Evolutionary conservation across 805 yeast species (phyloP).

Genomic region (Teunomyces barrocoloradensis): DNA sequence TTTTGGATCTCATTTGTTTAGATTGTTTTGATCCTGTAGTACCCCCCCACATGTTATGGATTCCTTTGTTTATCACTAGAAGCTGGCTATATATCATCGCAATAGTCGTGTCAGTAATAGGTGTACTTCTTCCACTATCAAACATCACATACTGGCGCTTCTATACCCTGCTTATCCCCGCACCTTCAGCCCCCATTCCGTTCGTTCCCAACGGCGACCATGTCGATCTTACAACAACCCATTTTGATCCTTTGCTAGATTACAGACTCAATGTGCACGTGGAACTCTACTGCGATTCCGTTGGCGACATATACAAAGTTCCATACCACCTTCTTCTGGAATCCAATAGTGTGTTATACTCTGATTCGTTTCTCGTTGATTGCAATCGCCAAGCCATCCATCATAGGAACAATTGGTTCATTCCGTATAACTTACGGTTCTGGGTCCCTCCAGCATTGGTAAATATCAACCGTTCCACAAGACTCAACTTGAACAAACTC

Average conservation of each 20-base stretch:
- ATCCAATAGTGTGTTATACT: background rate
- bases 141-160: constrained; percentile 34
- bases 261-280: constrained; percentile 21
- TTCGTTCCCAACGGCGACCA: constrained; percentile 5
- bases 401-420: constrained; percentile 25
- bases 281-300: constrained; percentile 19
- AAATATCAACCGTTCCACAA: constrained; percentile 15
- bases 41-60: background rate
- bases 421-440: constrained; percentile 36
- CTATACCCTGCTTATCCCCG: constrained; percentile 34
- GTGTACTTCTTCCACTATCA: constrained; percentile 35
- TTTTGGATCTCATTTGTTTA: background rate
- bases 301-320: background rate
- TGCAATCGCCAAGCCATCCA: constrained; percentile 33
- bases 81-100: constrained; percentile 23
- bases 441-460: constrained; percentile 37
- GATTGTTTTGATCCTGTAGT: background rate
- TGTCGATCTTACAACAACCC: background rate
- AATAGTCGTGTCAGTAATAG: constrained; percentile 17
- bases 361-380: constrained; percentile 17
- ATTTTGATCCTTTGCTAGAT: constrained; percentile 15
- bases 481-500: constrained; percentile 9
- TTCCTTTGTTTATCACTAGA: constrained; percentile 21
- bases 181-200: constrained; percentile 15
- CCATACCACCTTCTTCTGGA: constrained; percentile 2